Percentiles rank a stretch among this genome's conserved stretches.
Conservation (phyloP, 768 basidiomycete genomes). For the Agrocybe praecox region DNA sequence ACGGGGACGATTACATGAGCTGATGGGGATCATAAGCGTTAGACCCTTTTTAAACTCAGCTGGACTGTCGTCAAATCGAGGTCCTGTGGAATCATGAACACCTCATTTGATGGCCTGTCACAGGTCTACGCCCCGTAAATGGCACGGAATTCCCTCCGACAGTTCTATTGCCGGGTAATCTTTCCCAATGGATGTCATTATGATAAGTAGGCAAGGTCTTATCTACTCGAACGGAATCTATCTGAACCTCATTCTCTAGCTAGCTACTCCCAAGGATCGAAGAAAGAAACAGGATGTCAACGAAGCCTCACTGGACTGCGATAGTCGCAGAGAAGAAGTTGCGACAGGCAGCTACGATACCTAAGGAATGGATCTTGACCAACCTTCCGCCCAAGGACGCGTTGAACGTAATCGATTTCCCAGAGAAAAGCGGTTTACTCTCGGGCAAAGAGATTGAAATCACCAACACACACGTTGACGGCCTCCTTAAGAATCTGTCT, state of each 20-base stretch:
- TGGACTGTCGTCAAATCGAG: too few species aligned
- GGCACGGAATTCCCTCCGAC: background rate
- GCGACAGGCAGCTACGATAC: conserved; percentile 57
- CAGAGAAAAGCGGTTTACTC: conserved; percentile 59
- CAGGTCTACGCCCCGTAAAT: background rate
- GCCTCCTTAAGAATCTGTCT: conserved; percentile 56
- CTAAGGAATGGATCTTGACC: conserved; percentile 62
- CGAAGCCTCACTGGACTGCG: conserved; percentile 44
- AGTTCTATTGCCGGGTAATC: too few species aligned
- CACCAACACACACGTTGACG: conserved; percentile 42
- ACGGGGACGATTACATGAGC: too few species aligned
- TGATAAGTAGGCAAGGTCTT: too few species aligned
- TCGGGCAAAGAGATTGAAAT: conserved; percentile 51
- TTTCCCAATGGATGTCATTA: too few species aligned
- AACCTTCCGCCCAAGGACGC: conserved; percentile 46
- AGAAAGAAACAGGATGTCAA: background rate
- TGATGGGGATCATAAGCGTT: too few species aligned
- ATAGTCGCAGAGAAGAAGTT: conserved; percentile 56
- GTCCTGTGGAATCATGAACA: too few species aligned
- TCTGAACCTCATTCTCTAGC: background rate
- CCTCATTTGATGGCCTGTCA: too few species aligned
- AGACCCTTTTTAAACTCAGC: too few species aligned
- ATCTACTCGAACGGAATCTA: background rate
- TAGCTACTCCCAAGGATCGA: background rate
- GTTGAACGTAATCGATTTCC: conserved; percentile 56